Evolutionary conservation across 495 filamentous ascomycete genomes (phyloP).

Genomic region (Neurospora sp.): DNA sequence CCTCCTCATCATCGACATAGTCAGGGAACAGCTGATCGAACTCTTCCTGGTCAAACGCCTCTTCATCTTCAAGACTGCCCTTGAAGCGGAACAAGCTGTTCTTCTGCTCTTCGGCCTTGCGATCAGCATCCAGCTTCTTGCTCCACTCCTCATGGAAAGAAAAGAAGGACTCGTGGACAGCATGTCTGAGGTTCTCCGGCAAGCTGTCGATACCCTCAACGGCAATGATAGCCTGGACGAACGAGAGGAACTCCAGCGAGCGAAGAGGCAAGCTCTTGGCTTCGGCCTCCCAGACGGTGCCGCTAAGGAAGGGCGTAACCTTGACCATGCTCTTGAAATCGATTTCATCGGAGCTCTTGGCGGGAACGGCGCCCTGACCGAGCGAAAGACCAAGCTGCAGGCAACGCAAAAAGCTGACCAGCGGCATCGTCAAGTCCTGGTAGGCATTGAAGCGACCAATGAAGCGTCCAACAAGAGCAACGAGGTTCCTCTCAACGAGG

Average conservation of each 20-base stretch:
- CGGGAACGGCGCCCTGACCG: constrained; percentile 27
- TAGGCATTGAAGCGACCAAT: constrained; percentile 60
- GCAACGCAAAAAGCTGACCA: constrained; percentile 71
- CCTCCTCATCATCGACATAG: constrained; percentile 36
- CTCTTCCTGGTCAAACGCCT: constrained; percentile 67
- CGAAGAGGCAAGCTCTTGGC: constrained; percentile 23
- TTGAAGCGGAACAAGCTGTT: constrained; percentile 70
- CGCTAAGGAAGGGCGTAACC: constrained; percentile 56
- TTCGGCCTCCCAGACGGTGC: constrained; percentile 18
- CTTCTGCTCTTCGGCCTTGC: constrained; percentile 58
- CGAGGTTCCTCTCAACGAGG: constrained; percentile 61
- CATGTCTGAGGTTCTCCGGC: constrained; percentile 18
- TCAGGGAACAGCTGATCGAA: constrained; percentile 72
- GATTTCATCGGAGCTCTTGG: constrained; percentile 13
- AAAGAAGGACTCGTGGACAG: constrained; percentile 47
- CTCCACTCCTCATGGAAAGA: constrained; percentile 72
- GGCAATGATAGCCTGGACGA: constrained; percentile 26
- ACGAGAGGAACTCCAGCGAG: constrained; percentile 37
- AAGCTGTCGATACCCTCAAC: constrained; percentile 34
- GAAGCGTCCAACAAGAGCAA: constrained; percentile 56
- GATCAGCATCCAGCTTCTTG: constrained; percentile 58
- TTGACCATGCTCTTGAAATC: constrained; percentile 32
- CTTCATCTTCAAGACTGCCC: constrained; percentile 61
- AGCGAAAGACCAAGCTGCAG: constrained; percentile 68
- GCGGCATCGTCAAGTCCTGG: constrained; percentile 69